These are phyloP conservation scores for Cucurbita argyrosperma DNA, from an alignment of 306 rosid genomes.

Conservation along the genomic window DNA sequence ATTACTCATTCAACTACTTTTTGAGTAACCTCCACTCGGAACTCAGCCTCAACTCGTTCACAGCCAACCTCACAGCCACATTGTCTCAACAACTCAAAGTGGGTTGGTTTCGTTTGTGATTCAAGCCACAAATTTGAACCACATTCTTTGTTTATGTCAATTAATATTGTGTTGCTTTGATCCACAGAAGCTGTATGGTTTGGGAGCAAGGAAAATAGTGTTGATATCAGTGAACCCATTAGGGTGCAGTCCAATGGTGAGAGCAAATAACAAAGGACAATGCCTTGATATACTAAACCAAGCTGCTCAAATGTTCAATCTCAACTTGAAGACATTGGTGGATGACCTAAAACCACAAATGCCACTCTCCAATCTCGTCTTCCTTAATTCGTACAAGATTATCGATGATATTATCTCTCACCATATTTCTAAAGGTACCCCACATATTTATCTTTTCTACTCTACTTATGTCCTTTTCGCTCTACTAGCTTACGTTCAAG, in stretches of 20 bases:
- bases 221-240: constrained; percentile 27
- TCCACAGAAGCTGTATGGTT: constrained; percentile 14
- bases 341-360: constrained; percentile 11
- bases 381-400: constrained; percentile 28
- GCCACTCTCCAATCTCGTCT: constrained; percentile 19
- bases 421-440: constrained; percentile 19
- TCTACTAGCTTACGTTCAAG: too few species aligned
- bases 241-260: constrained; percentile 34
- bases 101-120: background rate
- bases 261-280: background rate
- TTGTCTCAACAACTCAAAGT: constrained; percentile 15
- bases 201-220: constrained; percentile 31
- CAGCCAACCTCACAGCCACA: constrained; percentile 18
- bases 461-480: too few species aligned
- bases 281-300: constrained; percentile 20
- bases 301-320: constrained; percentile 30
- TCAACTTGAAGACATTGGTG: constrained; percentile 17
- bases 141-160: too few species aligned
- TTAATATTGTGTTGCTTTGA: background rate
- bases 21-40: constrained; percentile 7
- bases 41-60: constrained; percentile 16
- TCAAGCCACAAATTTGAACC: background rate
- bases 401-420: constrained; percentile 20
- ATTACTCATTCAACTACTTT: constrained; percentile 30
- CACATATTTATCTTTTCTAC: background rate